These are phyloP conservation scores for Opeltia flavorubescens DNA, from an alignment of 495 filamentous ascomycete species.

Conservation along the genomic window DNA sequence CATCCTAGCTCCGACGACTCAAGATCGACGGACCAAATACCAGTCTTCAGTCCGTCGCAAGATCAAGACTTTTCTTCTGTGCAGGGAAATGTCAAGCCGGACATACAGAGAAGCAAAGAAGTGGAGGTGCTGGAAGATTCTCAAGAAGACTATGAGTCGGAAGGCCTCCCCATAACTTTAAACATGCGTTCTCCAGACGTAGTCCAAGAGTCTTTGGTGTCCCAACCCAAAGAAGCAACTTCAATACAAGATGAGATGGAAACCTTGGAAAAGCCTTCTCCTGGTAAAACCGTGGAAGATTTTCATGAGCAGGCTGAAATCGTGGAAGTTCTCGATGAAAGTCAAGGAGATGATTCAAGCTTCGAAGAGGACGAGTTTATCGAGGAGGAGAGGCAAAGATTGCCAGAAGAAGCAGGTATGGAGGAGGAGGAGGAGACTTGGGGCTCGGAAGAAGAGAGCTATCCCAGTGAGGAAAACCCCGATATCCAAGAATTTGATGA, in stretches of 20 bases:
- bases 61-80: background rate
- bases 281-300: no score
- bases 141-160: no score
- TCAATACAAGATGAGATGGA: no score
- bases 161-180: no score
- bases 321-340: no score
- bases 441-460: background rate
- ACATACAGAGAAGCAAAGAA: background rate
- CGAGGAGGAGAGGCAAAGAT: background rate
- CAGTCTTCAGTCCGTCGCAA: background rate
- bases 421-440: background rate
- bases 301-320: no score
- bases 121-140: no score
- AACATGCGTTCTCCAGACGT: no score
- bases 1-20: background rate
- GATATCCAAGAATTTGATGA: background rate
- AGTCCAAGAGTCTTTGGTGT: no score
- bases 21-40: constrained; percentile 3
- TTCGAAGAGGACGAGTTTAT: background rate
- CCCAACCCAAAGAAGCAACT: no score
- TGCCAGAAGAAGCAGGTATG: background rate
- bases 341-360: no score
- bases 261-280: no score
- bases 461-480: background rate
- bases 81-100: constrained; percentile 11